phyloP scores from a whole-genome alignment of 164 flowering plant species.

The Tinospora cordifolia region DNA sequence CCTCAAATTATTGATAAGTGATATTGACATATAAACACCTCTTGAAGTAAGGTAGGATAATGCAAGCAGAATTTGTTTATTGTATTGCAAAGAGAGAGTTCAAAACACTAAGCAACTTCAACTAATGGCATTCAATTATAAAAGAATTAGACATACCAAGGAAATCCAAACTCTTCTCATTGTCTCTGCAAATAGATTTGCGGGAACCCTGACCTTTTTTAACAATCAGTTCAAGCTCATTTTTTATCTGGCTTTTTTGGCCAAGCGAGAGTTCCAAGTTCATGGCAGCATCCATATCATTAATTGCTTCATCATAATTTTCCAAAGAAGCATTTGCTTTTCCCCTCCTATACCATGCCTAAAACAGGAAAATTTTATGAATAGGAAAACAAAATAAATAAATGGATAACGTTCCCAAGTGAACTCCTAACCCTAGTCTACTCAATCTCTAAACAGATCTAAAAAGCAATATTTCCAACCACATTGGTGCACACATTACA shows the following conservation, averaged over 20 bases:
- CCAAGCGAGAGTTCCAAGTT: slow-evolving; percentile 38
- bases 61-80: not conserved
- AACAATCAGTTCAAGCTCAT: slow-evolving; percentile 32
- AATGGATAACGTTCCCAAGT: not conserved
- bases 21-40: not conserved
- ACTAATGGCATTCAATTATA: not conserved
- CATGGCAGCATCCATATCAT: slow-evolving; percentile 53
- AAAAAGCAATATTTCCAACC: too few relatives aligned
- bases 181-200: slow-evolving; percentile 11
- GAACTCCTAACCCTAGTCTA: not conserved
- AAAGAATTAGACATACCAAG: slow-evolving; percentile 24
- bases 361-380: slow-evolving; percentile 2
- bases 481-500: too few relatives aligned
- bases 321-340: slow-evolving; percentile 51
- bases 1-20: not conserved
- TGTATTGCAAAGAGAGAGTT: not conserved
- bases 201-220: slow-evolving; percentile 19
- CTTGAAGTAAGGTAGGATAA: not conserved
- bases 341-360: slow-evolving; percentile 96
- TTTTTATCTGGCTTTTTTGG: slow-evolving; percentile 53
- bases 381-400: not conserved
- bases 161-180: slow-evolving; percentile 15
- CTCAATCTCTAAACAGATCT: too few relatives aligned
- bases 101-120: not conserved
- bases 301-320: slow-evolving; percentile 49